phyloP scores from a whole-genome alignment of 176 grass and related monocot species.

The bread wheat (Triticum aestivum) region IWGSC_CS_RefSeq_v2.1 NC_057808.1:450195873-450196372 shows the following conservation, averaged over 20 bases:
- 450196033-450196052: background rate
- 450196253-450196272: too few relatives aligned
- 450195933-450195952: background rate
- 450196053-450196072: slow-evolving; percentile 1
- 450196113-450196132: background rate
- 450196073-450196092: slow-evolving; percentile 20
- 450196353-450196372: background rate
- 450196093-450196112: background rate
- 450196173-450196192: background rate
- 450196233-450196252: too few relatives aligned
- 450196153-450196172: background rate
- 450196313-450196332: background rate
- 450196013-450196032: background rate
- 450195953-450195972: background rate
- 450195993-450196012: background rate
- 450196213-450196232: too few relatives aligned
- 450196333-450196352: background rate
- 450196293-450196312: background rate
- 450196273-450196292: too few relatives aligned
- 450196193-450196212: background rate
- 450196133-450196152: background rate
- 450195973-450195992: background rate
- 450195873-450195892: background rate
- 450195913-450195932: background rate
- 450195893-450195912: slow-evolving; percentile 22